Base-by-base conservation (phyloP, 495 filamentous ascomycete species). In the Thozetella sp. region DNA sequence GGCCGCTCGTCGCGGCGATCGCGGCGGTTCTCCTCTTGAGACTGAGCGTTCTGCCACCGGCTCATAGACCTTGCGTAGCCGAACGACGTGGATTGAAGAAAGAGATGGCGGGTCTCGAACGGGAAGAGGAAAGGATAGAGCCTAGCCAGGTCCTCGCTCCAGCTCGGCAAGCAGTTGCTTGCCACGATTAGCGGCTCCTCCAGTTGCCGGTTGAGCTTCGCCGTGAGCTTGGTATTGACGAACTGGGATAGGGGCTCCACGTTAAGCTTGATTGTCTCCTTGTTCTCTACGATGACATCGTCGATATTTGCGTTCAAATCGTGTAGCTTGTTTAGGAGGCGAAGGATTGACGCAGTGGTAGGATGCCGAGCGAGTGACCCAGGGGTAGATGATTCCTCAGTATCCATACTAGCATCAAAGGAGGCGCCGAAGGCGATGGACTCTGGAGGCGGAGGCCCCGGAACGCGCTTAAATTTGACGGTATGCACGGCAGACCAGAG, bases 131-230 rank as follows among this genome's bases (percentile, higher is more conserved):
- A 99, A 2, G 96, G 93, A 71, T 97, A 99, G 0, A 97, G 79
- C 30, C 95, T 88, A 15, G 96, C 92, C n/a, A 99, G 77, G 71
- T 99, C 95, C 75, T 98, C 93, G 63, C 93, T 97, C 95, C 95
- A 99, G 70, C 83, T 91, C 9, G 95, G 95, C 54, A 99, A 83
- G 69, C 96, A 99, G 65, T 92, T 96, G 74, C 96, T 98, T 1
- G 96, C 96, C 22, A 99, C 95, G 62, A 99, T 97, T 45, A 99
- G 78, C n/a, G 95, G 95, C 75, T 99, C 95, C 71, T 99, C 95
- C 40, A 99, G 76, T 69, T 99, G 95, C 26, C 95, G 87, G 66
- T 99, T 99, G 45, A 99, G 83, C 74, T 99, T 99, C n/a, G 95
- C 95, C 1, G 95, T 99, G 52, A 99, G 84, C 74, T 99, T 99